Evolutionary conservation across 768 basidiomycete genomes (phyloP).

Genomic region (Cystofilobasidium macerans): DNA sequence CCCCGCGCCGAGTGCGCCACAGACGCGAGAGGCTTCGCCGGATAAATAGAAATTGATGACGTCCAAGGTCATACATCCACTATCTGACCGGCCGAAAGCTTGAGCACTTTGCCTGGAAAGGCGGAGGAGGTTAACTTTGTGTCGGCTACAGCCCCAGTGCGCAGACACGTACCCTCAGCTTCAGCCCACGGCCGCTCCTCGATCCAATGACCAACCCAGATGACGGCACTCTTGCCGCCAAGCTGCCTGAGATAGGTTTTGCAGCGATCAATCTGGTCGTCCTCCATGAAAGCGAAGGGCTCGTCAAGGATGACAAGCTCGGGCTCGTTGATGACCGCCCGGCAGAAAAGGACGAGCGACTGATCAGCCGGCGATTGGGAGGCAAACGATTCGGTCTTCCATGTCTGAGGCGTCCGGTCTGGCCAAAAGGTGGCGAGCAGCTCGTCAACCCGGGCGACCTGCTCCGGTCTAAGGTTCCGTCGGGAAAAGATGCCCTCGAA

Average conservation of each 20-base stretch:
- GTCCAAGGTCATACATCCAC: neutral
- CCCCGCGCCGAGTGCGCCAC: slow-evolving; percentile 1
- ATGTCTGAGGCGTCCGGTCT: neutral
- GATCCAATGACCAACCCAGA: slow-evolving; percentile 25
- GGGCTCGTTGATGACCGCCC: slow-evolving; percentile 66
- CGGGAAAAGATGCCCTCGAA: slow-evolving; percentile 72
- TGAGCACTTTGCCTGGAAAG: slow-evolving; percentile 1
- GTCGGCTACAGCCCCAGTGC: neutral
- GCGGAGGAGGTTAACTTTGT: neutral
- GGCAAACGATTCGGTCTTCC: slow-evolving; percentile 44
- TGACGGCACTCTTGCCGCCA: slow-evolving; percentile 15
- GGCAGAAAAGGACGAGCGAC: slow-evolving; percentile 67
- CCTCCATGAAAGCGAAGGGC: slow-evolving; percentile 86
- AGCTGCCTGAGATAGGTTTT: slow-evolving; percentile 50
- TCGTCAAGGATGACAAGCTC: slow-evolving; percentile 78
- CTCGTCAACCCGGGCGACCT: slow-evolving; percentile 45
- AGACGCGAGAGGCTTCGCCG: neutral
- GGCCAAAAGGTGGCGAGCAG: slow-evolving; percentile 61
- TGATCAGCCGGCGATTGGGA: slow-evolving; percentile 64
- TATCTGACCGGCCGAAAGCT: slow-evolving; percentile 2
- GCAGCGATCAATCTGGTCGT: slow-evolving; percentile 57
- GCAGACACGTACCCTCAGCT: slow-evolving; percentile 11
- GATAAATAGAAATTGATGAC: neutral
- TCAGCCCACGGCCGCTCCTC: slow-evolving; percentile 24
- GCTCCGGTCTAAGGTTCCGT: slow-evolving; percentile 42